Evolutionary conservation across 306 rosid species (phyloP).

Genomic region (Fragaria vesca): DNA sequence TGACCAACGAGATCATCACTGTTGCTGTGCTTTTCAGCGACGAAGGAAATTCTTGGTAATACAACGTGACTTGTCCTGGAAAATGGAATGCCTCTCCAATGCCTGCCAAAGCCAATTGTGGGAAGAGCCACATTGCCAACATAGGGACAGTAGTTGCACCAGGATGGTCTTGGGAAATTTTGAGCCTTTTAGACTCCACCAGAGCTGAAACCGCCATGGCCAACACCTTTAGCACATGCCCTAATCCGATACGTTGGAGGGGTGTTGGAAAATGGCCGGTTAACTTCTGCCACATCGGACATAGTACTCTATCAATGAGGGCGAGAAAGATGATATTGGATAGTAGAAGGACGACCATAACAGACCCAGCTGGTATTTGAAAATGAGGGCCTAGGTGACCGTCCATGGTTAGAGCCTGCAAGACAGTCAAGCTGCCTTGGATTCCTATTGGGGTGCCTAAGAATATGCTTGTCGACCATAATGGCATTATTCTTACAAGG

Average conservation of each 20-base stretch:
- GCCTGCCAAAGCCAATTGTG: slow-evolving; percentile 52
- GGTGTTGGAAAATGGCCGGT: slow-evolving; percentile 30
- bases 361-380: slow-evolving; percentile 48
- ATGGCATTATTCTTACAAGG: slow-evolving; percentile 40
- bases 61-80: slow-evolving; percentile 60
- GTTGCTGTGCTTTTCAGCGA: slow-evolving; percentile 50
- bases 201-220: slow-evolving; percentile 46
- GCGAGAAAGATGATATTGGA: slow-evolving; percentile 42
- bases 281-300: slow-evolving; percentile 42
- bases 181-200: slow-evolving; percentile 66
- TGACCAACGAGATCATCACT: slow-evolving; percentile 43
- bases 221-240: slow-evolving; percentile 44
- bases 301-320: slow-evolving; percentile 44
- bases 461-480: slow-evolving; percentile 52
- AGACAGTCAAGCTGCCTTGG: slow-evolving; percentile 43
- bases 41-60: slow-evolving; percentile 58
- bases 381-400: slow-evolving; percentile 54
- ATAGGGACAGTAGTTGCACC: slow-evolving; percentile 18
- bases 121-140: slow-evolving; percentile 53
- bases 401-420: slow-evolving; percentile 61
- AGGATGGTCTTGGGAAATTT: slow-evolving; percentile 18
- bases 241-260: slow-evolving; percentile 53
- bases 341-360: slow-evolving; percentile 28
- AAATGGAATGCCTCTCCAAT: slow-evolving; percentile 71
- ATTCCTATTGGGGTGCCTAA: slow-evolving; percentile 44